A percentile compares a stretch with the other conserved stretches of the same genome.
Evolutionary conservation across 495 filamentous ascomycete species (phyloP).

Genomic region (Cryomyces minteri): DNA sequence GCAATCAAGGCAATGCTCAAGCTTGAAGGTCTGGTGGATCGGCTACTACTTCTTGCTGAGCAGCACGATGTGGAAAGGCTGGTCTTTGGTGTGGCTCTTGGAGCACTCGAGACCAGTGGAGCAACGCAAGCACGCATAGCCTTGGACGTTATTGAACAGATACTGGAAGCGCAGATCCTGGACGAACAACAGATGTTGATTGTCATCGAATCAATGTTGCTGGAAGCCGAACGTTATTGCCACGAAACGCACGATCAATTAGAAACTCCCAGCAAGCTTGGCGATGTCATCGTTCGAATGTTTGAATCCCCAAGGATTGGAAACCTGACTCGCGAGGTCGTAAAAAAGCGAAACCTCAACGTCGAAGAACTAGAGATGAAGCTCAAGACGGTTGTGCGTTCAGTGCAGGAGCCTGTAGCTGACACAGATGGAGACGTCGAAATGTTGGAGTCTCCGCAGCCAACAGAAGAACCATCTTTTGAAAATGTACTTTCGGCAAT

Average conservation of each 20-base stretch:
- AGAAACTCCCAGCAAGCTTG: not conserved
- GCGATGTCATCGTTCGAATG: not conserved
- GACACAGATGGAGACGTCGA: conserved; percentile 28
- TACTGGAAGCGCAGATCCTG: not conserved
- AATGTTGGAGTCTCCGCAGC: conserved; percentile 19
- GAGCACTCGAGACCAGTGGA: conserved; percentile 41
- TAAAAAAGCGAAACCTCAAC: conserved; percentile 43
- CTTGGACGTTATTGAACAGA: not conserved
- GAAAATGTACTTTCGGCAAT: conserved; percentile 20
- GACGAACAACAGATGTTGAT: not conserved
- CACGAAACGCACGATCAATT: not conserved
- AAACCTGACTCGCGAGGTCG: conserved; percentile 29
- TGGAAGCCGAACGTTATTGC: not conserved
- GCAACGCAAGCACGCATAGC: not conserved
- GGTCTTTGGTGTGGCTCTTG: conserved; percentile 49
- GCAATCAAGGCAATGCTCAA: conserved; percentile 53
- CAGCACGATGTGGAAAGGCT: conserved; percentile 55
- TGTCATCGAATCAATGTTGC: not conserved
- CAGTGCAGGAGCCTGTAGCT: conserved; percentile 11
- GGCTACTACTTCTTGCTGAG: conserved; percentile 39
- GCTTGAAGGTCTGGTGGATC: conserved; percentile 34
- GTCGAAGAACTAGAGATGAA: conserved; percentile 50
- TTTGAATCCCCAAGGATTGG: not conserved
- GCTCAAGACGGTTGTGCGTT: conserved; percentile 42
- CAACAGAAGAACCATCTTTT: not conserved